Percentiles rank a stretch among this genome's conserved stretches.
phyloP scores from a whole-genome alignment of 129 eudicot genomes.

The Arctium lappa region DNA sequence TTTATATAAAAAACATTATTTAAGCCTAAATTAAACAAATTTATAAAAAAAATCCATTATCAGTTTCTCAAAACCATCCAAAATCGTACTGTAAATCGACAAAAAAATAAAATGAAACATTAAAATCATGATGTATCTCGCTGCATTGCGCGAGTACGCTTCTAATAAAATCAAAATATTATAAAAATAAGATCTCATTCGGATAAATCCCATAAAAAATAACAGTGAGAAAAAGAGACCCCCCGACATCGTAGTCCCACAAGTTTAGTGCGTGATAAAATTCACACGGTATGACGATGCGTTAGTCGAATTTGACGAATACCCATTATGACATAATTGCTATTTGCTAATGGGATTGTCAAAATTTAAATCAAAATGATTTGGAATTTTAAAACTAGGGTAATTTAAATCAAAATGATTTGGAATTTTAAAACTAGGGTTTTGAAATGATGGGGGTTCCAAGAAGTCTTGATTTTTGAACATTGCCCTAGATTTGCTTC shows the following conservation, averaged over 20 bases:
- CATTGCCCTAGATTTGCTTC: constrained; percentile 22
- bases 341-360: background rate
- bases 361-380: constrained; percentile 14
- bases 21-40: no score
- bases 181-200: no score
- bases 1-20: no score
- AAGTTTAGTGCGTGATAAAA: constrained; percentile 2
- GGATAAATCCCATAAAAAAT: background rate
- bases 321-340: background rate
- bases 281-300: background rate
- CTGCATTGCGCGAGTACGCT: no score
- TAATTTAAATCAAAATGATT: constrained; percentile 24
- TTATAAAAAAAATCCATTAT: no score
- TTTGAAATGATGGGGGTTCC: constrained; percentile 27
- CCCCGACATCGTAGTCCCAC: background rate
- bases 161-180: no score
- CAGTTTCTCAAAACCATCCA: no score
- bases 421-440: constrained; percentile 10
- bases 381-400: constrained; percentile 11
- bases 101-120: no score
- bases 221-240: background rate
- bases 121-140: no score
- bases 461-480: constrained; percentile 20
- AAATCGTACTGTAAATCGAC: no score
- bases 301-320: background rate